Percentiles rank a stretch among this genome's conserved stretches.
These are phyloP conservation scores for Pezicula carpinea DNA, from an alignment of 2,329 filamentous ascomycete genomes.

Conservation along the genomic window DNA sequence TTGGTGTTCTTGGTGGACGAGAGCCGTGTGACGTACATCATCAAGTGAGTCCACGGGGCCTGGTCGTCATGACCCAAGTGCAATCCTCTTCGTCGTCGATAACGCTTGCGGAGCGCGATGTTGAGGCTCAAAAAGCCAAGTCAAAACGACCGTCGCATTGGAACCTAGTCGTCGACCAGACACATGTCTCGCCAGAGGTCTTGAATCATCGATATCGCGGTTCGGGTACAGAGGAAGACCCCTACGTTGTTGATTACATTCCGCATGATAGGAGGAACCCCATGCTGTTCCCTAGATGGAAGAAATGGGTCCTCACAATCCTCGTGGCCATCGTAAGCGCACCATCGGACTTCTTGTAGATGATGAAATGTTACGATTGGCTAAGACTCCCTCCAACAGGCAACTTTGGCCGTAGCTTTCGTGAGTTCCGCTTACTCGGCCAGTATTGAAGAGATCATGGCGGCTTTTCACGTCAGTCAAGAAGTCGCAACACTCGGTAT, in stretches of 20 bases:
- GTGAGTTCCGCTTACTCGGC: conserved; percentile 34
- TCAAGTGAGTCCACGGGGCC: too few relatives aligned
- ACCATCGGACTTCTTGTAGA: background rate
- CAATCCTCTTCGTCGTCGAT: conserved; percentile 9
- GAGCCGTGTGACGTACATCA: too few relatives aligned
- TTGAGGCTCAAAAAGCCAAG: conserved; percentile 14
- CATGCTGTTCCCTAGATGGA: conserved; percentile 38
- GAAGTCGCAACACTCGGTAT: conserved; percentile 34
- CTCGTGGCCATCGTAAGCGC: conserved; percentile 34
- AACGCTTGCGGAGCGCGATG: conserved; percentile 9
- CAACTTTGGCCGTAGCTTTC: conserved; percentile 7
- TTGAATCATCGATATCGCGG: conserved; percentile 38
- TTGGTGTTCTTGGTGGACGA: background rate
- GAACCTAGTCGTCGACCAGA: conserved; percentile 40
- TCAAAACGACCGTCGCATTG: conserved; percentile 26
- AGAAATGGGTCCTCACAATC: conserved; percentile 47
- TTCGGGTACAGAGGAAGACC: conserved; percentile 48
- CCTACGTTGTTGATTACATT: conserved; percentile 49
- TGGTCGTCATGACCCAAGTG: conserved; percentile 4
- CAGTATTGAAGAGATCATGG: conserved; percentile 33
- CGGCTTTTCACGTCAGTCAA: conserved; percentile 35
- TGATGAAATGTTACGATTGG: background rate
- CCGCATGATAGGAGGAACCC: conserved; percentile 51
- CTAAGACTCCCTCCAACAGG: background rate
- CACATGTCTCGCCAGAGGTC: conserved; percentile 39